Evolutionary conservation across 306 rosid species (phyloP), one percentile per base, ranked within the genome.

Genomic region (Fragaria vesca): DNA sequence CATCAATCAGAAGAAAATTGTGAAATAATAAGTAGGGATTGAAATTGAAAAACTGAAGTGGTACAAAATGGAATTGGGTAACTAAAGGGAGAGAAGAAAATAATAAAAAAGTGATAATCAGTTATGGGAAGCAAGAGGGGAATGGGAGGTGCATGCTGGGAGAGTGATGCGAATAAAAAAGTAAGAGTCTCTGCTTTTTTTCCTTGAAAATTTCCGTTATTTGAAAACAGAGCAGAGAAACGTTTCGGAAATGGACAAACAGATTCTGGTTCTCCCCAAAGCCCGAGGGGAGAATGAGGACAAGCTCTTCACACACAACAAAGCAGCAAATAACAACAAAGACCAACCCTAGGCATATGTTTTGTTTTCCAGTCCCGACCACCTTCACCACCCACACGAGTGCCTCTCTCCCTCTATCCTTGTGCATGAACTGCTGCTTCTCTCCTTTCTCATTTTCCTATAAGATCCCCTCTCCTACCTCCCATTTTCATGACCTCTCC

Each of bases 361-460:
- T 61, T 79, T 75, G 47, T 69, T 43, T 78, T 67, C 66, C 13
- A 28, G 45, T 32, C 43, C 43, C 71, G 66, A 62, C 48, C 81
- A 38, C 42, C 42, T 38, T 38, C 51, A 54, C 81, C 73, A 83
- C 81, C 90, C 98, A 86, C 98, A 94, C 98, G 98, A 87, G 94
- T 86, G 78, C 11, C 38, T 1, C 38, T 11, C 32, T 24, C 28
- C 62, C 28, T n/a, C 62, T 55, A 32, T 32, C 36, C 36, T 32
- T 3, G 36, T 32, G 36, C 36, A 32, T 32, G 36, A 32, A 32
- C 36, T 32, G 36, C 36, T 32, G 4, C 36, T 32, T 32, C 36
- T 32, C 36, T 32, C 36, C 36, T 32, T 32, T 32, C 36, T 38
- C 42, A 38, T 38, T 38, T 38, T 38, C 7, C 42, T 38, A 38